Conservation (phyloP, 2,329 filamentous ascomycete genomes). For the Phialemoniopsis sp. region DNA sequence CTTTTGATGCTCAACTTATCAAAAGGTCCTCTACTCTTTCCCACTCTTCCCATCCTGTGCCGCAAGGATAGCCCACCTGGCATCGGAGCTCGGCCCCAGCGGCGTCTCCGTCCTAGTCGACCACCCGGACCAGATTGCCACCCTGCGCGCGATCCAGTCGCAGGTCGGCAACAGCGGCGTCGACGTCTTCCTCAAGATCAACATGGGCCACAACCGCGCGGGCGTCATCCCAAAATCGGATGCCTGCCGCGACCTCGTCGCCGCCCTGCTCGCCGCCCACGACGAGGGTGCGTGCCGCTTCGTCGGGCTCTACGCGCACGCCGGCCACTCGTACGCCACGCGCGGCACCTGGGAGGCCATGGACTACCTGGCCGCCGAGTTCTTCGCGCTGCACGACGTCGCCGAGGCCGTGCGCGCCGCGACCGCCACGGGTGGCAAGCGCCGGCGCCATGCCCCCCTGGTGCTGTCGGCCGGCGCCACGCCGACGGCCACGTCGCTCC, state of each 20-base stretch:
- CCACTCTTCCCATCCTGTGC: constrained; percentile 61
- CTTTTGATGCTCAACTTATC: no score
- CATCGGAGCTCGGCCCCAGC: constrained; percentile 47
- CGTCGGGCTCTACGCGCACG: constrained; percentile 68
- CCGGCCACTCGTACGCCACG: constrained; percentile 64
- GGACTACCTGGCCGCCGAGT: constrained; percentile 54
- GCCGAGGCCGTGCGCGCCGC: constrained; percentile 17
- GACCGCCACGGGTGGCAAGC: background rate
- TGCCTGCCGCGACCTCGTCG: constrained; percentile 40
- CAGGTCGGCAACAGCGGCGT: constrained; percentile 32
- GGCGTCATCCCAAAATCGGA: constrained; percentile 53
- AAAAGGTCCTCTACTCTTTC: constrained; percentile 62
- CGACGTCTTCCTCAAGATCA: constrained; percentile 66
- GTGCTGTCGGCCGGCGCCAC: constrained; percentile 72
- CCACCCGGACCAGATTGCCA: constrained; percentile 55
- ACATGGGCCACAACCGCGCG: constrained; percentile 68
- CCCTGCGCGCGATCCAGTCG: constrained; percentile 40
- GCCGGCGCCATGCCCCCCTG: constrained; percentile 19
- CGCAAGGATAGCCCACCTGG: constrained; percentile 53
- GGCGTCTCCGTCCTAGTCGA: constrained; percentile 66
- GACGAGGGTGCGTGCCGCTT: constrained; percentile 34
- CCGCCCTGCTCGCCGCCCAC: constrained; percentile 36
- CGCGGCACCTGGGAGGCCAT: constrained; percentile 53
- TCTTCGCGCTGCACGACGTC: constrained; percentile 46
- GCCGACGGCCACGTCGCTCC: constrained; percentile 65